These are phyloP conservation scores for Tylopilus subfusipes DNA, from an alignment of 768 basidiomycete genomes.

Conservation along the genomic window DNA sequence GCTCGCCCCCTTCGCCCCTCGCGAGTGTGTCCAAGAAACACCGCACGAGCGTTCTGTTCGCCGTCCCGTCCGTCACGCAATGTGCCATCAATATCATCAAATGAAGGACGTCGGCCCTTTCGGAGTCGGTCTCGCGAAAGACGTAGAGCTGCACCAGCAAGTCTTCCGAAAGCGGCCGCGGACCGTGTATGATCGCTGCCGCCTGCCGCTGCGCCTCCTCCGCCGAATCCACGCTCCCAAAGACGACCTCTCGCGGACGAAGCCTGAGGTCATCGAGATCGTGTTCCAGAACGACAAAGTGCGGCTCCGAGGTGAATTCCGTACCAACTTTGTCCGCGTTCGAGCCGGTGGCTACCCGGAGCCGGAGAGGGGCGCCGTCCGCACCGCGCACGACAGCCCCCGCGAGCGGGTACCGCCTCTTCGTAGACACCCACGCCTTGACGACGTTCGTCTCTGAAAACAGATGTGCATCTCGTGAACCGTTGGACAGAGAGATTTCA, in stretches of 20 bases:
- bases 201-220: slow-evolving; percentile 35
- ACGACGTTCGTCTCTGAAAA: no score
- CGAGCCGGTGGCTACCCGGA: no score
- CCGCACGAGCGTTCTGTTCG: slow-evolving; percentile 40
- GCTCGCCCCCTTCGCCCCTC: neutral
- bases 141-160: slow-evolving; percentile 42
- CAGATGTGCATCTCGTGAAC: no score
- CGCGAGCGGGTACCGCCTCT: no score
- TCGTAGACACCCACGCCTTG: no score
- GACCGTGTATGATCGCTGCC: slow-evolving; percentile 30
- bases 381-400: no score
- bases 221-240: slow-evolving; percentile 30
- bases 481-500: no score
- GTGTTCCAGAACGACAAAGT: no score
- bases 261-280: no score
- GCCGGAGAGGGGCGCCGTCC: no score
- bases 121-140: slow-evolving; percentile 32
- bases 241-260: slow-evolving; percentile 39
- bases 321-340: no score
- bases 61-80: slow-evolving; percentile 47
- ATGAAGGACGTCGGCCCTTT: slow-evolving; percentile 37
- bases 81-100: slow-evolving; percentile 46
- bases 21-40: slow-evolving; percentile 44
- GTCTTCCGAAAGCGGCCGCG: slow-evolving; percentile 40
- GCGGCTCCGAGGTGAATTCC: no score